Evolutionary conservation across 2,329 filamentous ascomycete genomes (phyloP).

Genomic region (Knufia petricola): DNA sequence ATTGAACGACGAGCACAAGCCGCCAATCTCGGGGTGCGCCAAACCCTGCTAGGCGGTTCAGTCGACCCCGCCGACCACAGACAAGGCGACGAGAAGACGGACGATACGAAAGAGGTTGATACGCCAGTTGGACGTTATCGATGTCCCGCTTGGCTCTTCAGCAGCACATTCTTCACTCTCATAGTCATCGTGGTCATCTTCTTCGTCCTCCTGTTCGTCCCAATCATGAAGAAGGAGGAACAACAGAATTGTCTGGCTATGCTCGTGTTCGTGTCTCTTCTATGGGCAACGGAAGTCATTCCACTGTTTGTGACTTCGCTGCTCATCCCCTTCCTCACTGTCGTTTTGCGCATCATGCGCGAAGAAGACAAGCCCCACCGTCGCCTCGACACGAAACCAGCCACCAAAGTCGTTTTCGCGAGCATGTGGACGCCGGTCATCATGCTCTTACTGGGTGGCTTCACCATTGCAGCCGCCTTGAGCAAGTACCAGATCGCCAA

Average conservation of each 20-base stretch:
- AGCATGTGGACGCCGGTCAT: constrained; percentile 99
- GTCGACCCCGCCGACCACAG: constrained; percentile 58
- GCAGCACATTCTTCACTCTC: constrained; percentile 68
- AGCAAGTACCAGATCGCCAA: constrained; percentile 98
- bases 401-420: constrained; percentile 75
- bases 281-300: constrained; percentile 97
- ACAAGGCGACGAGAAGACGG: constrained; percentile 66
- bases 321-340: constrained; percentile 84
- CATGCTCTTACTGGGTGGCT: constrained; percentile 92
- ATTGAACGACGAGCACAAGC: constrained; percentile 93
- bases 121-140: constrained; percentile 72
- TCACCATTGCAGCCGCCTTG: constrained; percentile 86
- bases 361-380: constrained; percentile 60
- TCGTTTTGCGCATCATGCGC: constrained; percentile 74
- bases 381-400: constrained; percentile 68
- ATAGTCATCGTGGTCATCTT: constrained; percentile 64
- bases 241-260: constrained; percentile 95
- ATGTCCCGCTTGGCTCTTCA: constrained; percentile 74
- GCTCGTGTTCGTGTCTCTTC: constrained; percentile 80
- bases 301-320: constrained; percentile 94
- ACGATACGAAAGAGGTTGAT: constrained; percentile 55
- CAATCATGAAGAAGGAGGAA: constrained; percentile 76
- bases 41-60: constrained; percentile 68
- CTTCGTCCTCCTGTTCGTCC: constrained; percentile 59
- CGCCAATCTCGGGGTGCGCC: constrained; percentile 70